Percentiles rank a stretch among this genome's conserved stretches.
These are phyloP conservation scores for Chloranthus sessilifolius DNA, from an alignment of 164 flowering plant species.

Conservation along the genomic window DNA sequence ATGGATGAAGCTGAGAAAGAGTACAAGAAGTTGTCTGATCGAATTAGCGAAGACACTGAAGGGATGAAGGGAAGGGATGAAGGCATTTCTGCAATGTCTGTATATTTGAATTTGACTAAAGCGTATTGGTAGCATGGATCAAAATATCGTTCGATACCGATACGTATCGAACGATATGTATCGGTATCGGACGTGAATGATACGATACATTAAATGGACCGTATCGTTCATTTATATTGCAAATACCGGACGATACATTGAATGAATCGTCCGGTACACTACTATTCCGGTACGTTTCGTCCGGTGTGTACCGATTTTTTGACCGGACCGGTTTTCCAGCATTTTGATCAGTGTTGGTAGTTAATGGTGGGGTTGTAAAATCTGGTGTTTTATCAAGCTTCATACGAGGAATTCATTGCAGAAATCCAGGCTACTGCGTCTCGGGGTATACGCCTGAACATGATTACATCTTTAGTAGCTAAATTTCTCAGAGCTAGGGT, in stretches of 20 bases:
- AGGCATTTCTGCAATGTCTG: conserved; percentile 8
- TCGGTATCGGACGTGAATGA: too few relatives aligned
- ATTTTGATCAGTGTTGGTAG: background rate
- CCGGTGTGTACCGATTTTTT: too few relatives aligned
- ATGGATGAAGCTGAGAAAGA: conserved; percentile 67
- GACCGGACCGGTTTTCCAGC: too few relatives aligned
- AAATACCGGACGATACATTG: too few relatives aligned
- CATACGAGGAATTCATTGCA: conserved; percentile 53
- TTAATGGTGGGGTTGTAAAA: background rate
- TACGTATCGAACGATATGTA: too few relatives aligned
- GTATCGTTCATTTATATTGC: too few relatives aligned
- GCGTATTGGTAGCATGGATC: background rate
- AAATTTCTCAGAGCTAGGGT: background rate
- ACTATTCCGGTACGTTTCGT: too few relatives aligned
- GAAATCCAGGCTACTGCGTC: conserved; percentile 58
- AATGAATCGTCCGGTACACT: too few relatives aligned
- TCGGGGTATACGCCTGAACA: conserved; percentile 32
- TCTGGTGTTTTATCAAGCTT: conserved; percentile 34
- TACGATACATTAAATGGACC: too few relatives aligned
- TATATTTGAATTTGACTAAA: background rate
- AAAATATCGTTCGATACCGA: too few relatives aligned
- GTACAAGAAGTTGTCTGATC: conserved; percentile 50
- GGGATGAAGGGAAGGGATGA: too few relatives aligned
- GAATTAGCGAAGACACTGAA: conserved; percentile 46
- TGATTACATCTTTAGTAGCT: background rate